Percentiles rank a stretch among this genome's conserved stretches.
Conservation (phyloP, 1,139 yeast genomes). For the Saccharomyces uvarum region DNA sequence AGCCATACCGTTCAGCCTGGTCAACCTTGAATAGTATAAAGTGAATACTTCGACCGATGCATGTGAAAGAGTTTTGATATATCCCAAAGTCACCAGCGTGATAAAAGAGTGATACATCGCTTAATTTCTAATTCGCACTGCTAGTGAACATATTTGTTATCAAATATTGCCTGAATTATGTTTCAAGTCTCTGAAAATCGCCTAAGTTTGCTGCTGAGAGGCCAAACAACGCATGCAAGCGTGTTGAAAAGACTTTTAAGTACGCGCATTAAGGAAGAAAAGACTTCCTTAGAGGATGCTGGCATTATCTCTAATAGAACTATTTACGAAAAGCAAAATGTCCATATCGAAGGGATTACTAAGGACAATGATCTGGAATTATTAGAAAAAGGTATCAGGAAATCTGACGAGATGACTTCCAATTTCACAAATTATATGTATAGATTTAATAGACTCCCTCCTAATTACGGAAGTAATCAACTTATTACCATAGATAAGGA, state of each 20-base stretch:
- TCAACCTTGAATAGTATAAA: background rate
- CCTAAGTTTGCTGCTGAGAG: background rate
- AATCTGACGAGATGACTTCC: conserved; percentile 31
- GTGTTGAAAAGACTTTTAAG: background rate
- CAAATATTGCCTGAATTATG: background rate
- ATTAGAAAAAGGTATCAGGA: conserved; percentile 32
- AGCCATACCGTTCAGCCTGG: background rate
- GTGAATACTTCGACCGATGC: background rate
- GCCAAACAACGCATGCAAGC: background rate
- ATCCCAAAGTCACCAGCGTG: background rate
- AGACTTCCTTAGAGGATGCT: background rate
- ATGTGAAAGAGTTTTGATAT: background rate
- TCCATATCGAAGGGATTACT: background rate
- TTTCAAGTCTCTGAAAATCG: background rate
- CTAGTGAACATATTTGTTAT: background rate
- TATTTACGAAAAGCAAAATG: background rate
- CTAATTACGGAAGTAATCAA: conserved; percentile 53
- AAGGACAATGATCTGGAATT: conserved; percentile 20
- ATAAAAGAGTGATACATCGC: background rate
- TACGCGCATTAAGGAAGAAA: background rate
- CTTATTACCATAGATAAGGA: conserved; percentile 41
- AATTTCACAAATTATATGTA: conserved; percentile 36
- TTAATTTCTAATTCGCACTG: background rate
- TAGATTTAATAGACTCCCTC: conserved; percentile 44
- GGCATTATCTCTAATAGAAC: background rate